A percentile compares a stretch with the other conserved stretches of the same genome.
Evolutionary conservation across 2,329 filamentous ascomycete species (phyloP).

Genomic region (Chrysoporthe puriensis): DNA sequence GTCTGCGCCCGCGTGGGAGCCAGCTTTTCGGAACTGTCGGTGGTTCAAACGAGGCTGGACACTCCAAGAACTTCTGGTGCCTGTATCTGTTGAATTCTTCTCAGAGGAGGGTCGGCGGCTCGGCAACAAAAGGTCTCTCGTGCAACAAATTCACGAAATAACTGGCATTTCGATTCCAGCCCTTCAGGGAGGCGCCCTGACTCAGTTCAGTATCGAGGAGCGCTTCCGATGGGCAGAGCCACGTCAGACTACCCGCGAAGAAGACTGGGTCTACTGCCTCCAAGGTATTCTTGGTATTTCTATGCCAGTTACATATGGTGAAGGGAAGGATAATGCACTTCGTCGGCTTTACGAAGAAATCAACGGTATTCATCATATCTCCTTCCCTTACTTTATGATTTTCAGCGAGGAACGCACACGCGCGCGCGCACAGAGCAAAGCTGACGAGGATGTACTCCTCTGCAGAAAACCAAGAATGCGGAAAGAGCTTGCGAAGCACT

Average conservation of each 20-base stretch:
- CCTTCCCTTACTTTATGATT: not conserved
- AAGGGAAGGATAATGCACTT: conserved; percentile 25
- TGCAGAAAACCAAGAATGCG: conserved; percentile 17
- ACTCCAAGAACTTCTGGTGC: conserved; percentile 34
- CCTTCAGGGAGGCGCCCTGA: conserved; percentile 29
- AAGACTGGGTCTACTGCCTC: conserved; percentile 35
- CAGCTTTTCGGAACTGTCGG: conserved; percentile 16
- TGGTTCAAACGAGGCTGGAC: conserved; percentile 30
- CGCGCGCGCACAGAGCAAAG: too few relatives aligned
- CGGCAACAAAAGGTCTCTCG: conserved; percentile 34
- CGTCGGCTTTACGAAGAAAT: conserved; percentile 29
- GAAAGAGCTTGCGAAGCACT: conserved; percentile 21
- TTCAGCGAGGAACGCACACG: not conserved
- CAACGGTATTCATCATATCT: not conserved
- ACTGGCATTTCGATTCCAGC: conserved; percentile 32
- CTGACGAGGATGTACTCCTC: not conserved
- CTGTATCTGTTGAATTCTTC: conserved; percentile 36
- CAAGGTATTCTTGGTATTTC: conserved; percentile 33
- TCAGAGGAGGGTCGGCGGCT: conserved; percentile 29
- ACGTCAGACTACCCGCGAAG: conserved; percentile 31
- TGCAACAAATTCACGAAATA: conserved; percentile 31
- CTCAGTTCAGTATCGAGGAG: conserved; percentile 32
- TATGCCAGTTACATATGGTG: conserved; percentile 32
- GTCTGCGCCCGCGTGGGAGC: conserved; percentile 4
- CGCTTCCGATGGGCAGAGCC: conserved; percentile 33